Evolutionary conservation across 495 filamentous ascomycete species (phyloP).

Genomic region (Cenococcum geophilum): DNA sequence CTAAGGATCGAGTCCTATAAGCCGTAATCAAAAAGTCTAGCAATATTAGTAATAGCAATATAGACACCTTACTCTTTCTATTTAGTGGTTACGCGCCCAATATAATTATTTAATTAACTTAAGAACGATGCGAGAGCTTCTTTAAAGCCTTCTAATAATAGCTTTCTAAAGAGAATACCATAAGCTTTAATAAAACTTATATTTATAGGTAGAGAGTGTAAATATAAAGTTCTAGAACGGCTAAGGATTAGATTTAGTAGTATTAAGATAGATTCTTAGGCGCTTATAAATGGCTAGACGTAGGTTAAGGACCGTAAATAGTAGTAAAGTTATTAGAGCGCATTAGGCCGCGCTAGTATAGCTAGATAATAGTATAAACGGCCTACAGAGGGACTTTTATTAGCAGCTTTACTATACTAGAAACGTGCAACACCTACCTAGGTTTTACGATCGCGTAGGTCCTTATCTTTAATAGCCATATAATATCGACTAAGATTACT

Average conservation of each 20-base stretch:
- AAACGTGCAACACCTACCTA: slow-evolving; percentile 71
- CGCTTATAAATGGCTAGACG: slow-evolving; percentile 39
- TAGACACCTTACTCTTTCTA: slow-evolving; percentile 61
- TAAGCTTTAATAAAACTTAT: slow-evolving; percentile 59
- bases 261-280: slow-evolving; percentile 63
- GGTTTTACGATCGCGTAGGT: slow-evolving; percentile 62
- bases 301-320: slow-evolving; percentile 46
- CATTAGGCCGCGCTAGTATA: slow-evolving; percentile 69
- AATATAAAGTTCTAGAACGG: slow-evolving; percentile 31
- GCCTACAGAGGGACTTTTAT: slow-evolving; percentile 64
- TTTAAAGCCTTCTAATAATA: slow-evolving; percentile 45
- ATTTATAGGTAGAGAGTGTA: slow-evolving; percentile 41
- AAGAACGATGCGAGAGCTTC: slow-evolving; percentile 47
- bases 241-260: slow-evolving; percentile 62
- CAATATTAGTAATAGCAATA: slow-evolving; percentile 48
- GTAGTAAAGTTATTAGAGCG: slow-evolving; percentile 67
- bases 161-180: slow-evolving; percentile 57
- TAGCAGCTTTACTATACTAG: slow-evolving; percentile 77
- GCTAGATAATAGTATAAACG: slow-evolving; percentile 80
- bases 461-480: slow-evolving; percentile 74
- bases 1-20: slow-evolving; percentile 46
- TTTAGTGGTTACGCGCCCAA: slow-evolving; percentile 49
- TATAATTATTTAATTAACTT: slow-evolving; percentile 51
- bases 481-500: slow-evolving; percentile 68
- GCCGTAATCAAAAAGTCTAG: slow-evolving; percentile 56